phyloP scores from a whole-genome alignment of 2,329 filamentous ascomycete species.

The Truncatella angustata region DNA sequence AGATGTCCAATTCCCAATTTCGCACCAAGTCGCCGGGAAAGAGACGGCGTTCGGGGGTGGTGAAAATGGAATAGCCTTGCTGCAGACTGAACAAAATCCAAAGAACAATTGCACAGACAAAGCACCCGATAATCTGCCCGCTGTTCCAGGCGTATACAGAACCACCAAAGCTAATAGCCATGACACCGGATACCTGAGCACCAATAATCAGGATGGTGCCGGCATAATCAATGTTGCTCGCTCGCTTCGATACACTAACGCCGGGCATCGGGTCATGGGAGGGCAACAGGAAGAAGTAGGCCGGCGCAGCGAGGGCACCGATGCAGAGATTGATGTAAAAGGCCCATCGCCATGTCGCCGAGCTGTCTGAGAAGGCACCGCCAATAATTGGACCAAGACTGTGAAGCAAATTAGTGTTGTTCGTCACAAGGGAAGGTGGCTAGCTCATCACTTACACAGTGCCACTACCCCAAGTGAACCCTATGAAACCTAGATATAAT shows the following conservation, averaged over 20 bases:
- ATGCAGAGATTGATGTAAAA: constrained; percentile 56
- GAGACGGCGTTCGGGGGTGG: constrained; percentile 29
- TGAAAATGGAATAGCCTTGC: constrained; percentile 36
- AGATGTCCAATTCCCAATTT: constrained; percentile 13
- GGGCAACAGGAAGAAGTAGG: constrained; percentile 27
- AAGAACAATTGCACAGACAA: constrained; percentile 38
- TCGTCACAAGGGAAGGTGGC: too few relatives aligned
- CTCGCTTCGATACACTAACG: too few relatives aligned
- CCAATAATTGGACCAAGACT: constrained; percentile 8
- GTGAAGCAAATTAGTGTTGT: too few relatives aligned
- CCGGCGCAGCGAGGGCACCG: constrained; percentile 31
- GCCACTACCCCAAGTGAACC: constrained; percentile 4
- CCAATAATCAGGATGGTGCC: constrained; percentile 38
- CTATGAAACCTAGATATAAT: background rate
- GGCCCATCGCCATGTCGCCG: constrained; percentile 9
- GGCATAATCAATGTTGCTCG: constrained; percentile 41
- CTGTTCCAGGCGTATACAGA: constrained; percentile 42
- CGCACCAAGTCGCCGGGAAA: constrained; percentile 40
- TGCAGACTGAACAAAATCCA: constrained; percentile 39
- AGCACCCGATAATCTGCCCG: constrained; percentile 41
- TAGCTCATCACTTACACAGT: too few relatives aligned
- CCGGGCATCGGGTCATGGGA: constrained; percentile 13
- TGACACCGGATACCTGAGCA: constrained; percentile 38
- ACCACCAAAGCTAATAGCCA: constrained; percentile 51
- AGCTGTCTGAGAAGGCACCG: constrained; percentile 5